A percentile compares a stretch with the other conserved stretches of the same genome.
Conservation (phyloP, 352 stramenopile species). For the Phytopythium oedochilum region DNA sequence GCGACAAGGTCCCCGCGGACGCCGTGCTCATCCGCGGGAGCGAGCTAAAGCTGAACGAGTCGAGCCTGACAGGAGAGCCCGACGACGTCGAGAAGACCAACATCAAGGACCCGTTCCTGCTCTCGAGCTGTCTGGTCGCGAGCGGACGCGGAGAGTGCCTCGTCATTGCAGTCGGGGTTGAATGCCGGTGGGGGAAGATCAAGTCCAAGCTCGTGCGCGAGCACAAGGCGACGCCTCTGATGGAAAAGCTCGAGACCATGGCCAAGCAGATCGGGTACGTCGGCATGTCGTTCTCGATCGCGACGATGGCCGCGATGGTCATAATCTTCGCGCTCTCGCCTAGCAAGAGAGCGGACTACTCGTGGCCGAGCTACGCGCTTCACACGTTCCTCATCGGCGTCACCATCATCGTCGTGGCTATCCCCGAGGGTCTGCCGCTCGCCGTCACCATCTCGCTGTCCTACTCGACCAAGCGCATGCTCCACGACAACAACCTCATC, state of each 20-base stretch:
- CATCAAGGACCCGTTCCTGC: conserved; percentile 74
- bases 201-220: conserved; percentile 87
- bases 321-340: conserved; percentile 71
- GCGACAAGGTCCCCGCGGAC: conserved; percentile 94
- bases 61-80: conserved; percentile 94
- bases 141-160: conserved; percentile 73
- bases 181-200: conserved; percentile 89
- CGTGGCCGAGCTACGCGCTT: conserved; percentile 83
- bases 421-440: conserved; percentile 92
- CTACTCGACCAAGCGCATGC: conserved; percentile 97
- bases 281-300: conserved; percentile 78
- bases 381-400: conserved; percentile 94
- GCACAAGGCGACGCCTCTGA: conserved; percentile 88
- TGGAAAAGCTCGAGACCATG: conserved; percentile 92
- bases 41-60: conserved; percentile 95
- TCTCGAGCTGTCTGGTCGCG: conserved; percentile 82
- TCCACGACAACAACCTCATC: conserved; percentile 98
- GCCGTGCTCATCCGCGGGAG: conserved; percentile 89
- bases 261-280: conserved; percentile 88
- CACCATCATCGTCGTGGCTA: conserved; percentile 93
- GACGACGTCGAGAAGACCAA: conserved; percentile 88
- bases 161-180: conserved; percentile 74
- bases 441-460: conserved; percentile 94
- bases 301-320: conserved; percentile 85
- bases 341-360: conserved; percentile 52